Evolutionary conservation across 176 grass and related monocot genomes (phyloP).

Genomic region (Eragrostis nindensis): DNA sequence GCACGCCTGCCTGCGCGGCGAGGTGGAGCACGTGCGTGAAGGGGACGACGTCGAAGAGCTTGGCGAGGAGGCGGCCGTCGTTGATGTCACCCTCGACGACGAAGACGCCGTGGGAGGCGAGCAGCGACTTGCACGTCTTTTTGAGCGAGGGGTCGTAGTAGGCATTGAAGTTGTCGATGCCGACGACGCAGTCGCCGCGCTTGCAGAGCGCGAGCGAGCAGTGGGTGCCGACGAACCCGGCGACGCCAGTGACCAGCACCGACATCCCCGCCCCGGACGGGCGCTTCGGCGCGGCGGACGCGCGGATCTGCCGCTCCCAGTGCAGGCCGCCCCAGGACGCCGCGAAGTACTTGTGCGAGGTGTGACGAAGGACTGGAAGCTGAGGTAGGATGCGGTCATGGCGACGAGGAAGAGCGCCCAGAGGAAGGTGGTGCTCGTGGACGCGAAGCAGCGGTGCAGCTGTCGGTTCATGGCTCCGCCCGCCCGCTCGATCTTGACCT

Average conservation of each 20-base stretch:
- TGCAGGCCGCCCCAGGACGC: slow-evolving; percentile 87
- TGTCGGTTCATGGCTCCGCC: slow-evolving; percentile 65
- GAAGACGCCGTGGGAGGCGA: slow-evolving; percentile 68
- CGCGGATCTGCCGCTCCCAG: slow-evolving; percentile 89
- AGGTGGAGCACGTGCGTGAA: slow-evolving; percentile 93
- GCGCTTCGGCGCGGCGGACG: slow-evolving; percentile 61
- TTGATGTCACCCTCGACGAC: slow-evolving; percentile 91
- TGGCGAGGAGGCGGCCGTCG: slow-evolving; percentile 69
- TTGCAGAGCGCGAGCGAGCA: slow-evolving; percentile 71
- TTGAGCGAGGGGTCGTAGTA: slow-evolving; percentile 93
- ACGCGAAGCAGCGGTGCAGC: slow-evolving; percentile 83
- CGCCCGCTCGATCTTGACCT: slow-evolving; percentile 89
- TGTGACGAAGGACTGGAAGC: slow-evolving; percentile 89
- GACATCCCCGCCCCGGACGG: slow-evolving; percentile 37
- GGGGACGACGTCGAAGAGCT: slow-evolving; percentile 74
- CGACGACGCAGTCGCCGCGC: slow-evolving; percentile 83
- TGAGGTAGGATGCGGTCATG: slow-evolving; percentile 87
- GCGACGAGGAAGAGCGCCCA: slow-evolving; percentile 91
- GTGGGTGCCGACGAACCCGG: slow-evolving; percentile 80
- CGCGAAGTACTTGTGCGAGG: slow-evolving; percentile 75
- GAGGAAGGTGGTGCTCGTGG: slow-evolving; percentile 79
- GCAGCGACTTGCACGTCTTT: slow-evolving; percentile 64
- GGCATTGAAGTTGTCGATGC: slow-evolving; percentile 91
- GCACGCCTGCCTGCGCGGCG: slow-evolving; percentile 88
- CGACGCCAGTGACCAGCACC: slow-evolving; percentile 69